Conservation (phyloP, 2,329 filamentous ascomycete genomes). For the Ramularia endophylla region DNA sequence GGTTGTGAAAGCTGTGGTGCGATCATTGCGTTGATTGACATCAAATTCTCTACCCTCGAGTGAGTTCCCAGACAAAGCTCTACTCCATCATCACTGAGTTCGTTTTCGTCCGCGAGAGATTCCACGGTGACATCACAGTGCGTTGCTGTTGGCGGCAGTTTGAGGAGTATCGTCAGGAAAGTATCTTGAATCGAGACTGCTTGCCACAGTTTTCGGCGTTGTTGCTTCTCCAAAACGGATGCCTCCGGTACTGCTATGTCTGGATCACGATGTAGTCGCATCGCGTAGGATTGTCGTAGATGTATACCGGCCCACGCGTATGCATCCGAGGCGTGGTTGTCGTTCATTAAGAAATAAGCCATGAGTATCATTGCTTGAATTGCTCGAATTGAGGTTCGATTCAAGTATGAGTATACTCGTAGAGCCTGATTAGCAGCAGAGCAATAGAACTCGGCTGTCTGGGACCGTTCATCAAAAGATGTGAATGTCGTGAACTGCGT, state of each 20-base stretch:
- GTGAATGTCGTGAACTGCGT: conserved; percentile 65
- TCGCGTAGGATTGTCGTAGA: conserved; percentile 71
- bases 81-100: conserved; percentile 45
- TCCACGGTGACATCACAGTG: conserved; percentile 75
- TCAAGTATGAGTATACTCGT: conserved; percentile 69
- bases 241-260: conserved; percentile 60
- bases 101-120: conserved; percentile 61
- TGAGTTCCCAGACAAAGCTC: conserved; percentile 50
- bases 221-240: conserved; percentile 65
- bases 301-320: conserved; percentile 77
- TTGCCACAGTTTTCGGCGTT: conserved; percentile 75
- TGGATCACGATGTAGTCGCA: conserved; percentile 74
- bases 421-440: conserved; percentile 74
- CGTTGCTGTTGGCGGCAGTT: conserved; percentile 69
- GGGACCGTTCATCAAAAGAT: conserved; percentile 57
- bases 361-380: conserved; percentile 79
- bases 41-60: conserved; percentile 43
- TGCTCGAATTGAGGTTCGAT: conserved; percentile 64
- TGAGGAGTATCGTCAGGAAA: conserved; percentile 70
- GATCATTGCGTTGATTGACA: conserved; percentile 42
- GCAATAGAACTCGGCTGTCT: conserved; percentile 73
- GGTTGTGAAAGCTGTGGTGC: conserved; percentile 14
- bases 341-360: conserved; percentile 78
- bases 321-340: conserved; percentile 76
- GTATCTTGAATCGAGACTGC: conserved; percentile 76